Evolutionary conservation across 495 filamentous ascomycete species (phyloP).

Genomic region (Penicillium paxilli): DNA sequence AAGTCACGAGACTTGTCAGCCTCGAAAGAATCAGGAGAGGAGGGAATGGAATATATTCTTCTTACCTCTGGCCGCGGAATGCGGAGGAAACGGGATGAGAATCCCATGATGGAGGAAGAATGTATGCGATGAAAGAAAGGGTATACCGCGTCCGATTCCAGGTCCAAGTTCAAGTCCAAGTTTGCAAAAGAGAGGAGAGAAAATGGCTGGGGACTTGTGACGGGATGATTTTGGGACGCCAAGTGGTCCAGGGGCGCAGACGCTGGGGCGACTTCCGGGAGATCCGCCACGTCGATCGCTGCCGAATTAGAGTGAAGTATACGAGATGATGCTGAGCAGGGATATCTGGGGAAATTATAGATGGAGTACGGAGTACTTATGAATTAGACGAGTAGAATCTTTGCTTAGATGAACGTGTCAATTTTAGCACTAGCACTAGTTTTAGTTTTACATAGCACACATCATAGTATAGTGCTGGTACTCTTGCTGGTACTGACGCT

Average conservation of each 20-base stretch:
- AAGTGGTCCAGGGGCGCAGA: conserved; percentile 23
- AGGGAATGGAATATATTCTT: no score
- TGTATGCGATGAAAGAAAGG: conserved; percentile 18
- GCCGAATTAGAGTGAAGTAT: conserved; percentile 5
- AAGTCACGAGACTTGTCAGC: conserved; percentile 26
- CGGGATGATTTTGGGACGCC: conserved; percentile 18
- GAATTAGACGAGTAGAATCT: no score
- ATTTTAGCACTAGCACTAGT: no score
- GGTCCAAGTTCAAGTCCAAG: not conserved
- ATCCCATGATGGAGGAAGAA: conserved; percentile 40
- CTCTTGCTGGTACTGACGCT: no score
- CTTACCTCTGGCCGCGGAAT: conserved; percentile 61
- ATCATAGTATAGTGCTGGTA: not conserved
- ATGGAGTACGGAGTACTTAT: no score
- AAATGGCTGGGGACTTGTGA: not conserved
- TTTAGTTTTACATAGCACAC: no score
- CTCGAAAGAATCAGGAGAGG: conserved; percentile 1
- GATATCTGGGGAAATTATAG: no score
- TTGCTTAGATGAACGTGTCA: no score
- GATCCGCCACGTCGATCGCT: conserved; percentile 26
- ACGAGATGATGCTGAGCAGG: not conserved
- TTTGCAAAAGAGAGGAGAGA: not conserved
- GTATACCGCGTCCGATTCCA: not conserved
- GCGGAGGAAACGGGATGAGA: conserved; percentile 50
- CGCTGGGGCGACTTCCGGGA: conserved; percentile 26